Conservation (phyloP, 306 rosid species). For the Quillaja saponaria region DNA sequence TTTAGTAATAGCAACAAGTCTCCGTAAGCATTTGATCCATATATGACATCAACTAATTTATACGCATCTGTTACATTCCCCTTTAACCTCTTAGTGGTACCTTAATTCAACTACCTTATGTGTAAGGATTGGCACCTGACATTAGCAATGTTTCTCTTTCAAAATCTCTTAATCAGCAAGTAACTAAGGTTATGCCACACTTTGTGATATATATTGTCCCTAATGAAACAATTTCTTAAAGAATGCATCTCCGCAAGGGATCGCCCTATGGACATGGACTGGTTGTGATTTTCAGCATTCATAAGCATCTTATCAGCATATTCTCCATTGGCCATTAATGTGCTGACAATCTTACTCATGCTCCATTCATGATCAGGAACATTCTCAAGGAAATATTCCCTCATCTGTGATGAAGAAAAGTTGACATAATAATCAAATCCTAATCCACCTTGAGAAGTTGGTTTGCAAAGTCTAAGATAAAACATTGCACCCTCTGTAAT, state of each 20-base stretch:
- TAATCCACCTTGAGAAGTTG: conserved; percentile 93
- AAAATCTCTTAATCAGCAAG: conserved; percentile 61
- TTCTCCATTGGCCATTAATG: conserved; percentile 63
- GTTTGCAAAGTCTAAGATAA: conserved; percentile 91
- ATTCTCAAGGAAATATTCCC: conserved; percentile 78
- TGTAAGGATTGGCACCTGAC: conserved; percentile 47
- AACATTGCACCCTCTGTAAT: conserved; percentile 93
- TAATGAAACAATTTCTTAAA: conserved; percentile 63
- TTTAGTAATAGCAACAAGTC: conserved; percentile 53
- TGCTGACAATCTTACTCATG: conserved; percentile 86
- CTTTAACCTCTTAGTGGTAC: conserved; percentile 67
- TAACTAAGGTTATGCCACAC: conserved; percentile 70
- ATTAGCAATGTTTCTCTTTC: conserved; percentile 57
- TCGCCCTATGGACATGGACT: no score
- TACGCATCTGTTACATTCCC: conserved; percentile 57
- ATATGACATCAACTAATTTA: conserved; percentile 65
- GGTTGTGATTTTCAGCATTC: conserved; percentile 91
- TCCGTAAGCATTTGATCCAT: conserved; percentile 64
- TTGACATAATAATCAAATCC: conserved; percentile 96
- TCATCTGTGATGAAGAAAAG: conserved; percentile 79
- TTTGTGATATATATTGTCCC: conserved; percentile 65
- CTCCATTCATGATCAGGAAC: conserved; percentile 86
- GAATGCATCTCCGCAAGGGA: no score
- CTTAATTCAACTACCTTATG: conserved; percentile 63
- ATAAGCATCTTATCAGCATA: conserved; percentile 71